Base-by-base conservation (phyloP, 495 filamentous ascomycete species). In the Talaromyces stipitatus region DNA sequence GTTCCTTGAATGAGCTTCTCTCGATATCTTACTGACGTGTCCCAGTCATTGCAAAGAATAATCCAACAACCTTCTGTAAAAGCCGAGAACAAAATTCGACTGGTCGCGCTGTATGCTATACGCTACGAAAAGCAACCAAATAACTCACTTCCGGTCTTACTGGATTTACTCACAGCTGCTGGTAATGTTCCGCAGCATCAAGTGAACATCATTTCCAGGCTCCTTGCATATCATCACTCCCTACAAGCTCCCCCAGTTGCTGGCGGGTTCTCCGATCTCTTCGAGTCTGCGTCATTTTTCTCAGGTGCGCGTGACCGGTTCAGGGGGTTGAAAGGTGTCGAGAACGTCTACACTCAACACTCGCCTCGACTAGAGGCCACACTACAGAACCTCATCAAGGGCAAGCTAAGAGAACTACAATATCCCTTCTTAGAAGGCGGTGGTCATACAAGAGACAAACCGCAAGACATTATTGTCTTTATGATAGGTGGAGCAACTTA, bases 261-360 rank as follows among this genome's bases (percentile, higher is more conserved):
- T 2, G 82, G 86, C 33, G 89, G 88, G 28, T 88, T 96, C 62
- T 84, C 89, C 2, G 92, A 96, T 59, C 80, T 96, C 7, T 98
- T 97, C 65, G 91, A 97, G 64, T 88, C 89, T 0, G 85, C 88
- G 1, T 92, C 89, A 5, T 89, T 98, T 55, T 96, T 98, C 72
- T 89, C 89, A 28, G 88, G 89, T 14, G 91, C 94, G 2, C 81
- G 91, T 28, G 88, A 88, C 62, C 85, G 91, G 2, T 92, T 98
- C 71, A 95, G 95, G 67, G 95, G 92, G 2, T 78, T 98, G 16
- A 96, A 96, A 65, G 94, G 94, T 12, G 92, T 97, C 3, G 94
- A 98, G 67, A 98, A 98, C 62, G 94, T 98, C 20, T 98, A 97
- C 69, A 98, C 94, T 0, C 95, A 97, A 69, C 94, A 98, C 70